Evolutionary conservation across 352 stramenopile species (phyloP), one percentile per base, ranked within the genome.

Genomic region (Globisporangium rhizosaccharum): DNA sequence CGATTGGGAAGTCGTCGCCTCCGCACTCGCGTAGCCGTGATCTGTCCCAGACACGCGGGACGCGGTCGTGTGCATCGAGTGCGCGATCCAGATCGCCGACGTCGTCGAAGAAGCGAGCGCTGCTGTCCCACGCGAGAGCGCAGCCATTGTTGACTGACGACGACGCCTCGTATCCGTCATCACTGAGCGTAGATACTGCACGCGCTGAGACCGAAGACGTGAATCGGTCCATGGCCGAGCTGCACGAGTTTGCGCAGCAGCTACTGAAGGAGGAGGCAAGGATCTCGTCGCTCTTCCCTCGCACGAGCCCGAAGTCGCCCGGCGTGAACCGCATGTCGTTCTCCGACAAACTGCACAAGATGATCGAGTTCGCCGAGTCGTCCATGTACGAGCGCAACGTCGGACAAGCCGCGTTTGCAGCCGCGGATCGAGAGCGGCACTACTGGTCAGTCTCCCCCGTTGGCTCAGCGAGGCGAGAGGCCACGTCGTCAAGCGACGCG

Each of bases 301-400:
- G 56, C 25, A 70, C 68, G 30, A 76, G 63, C 45, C 78, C 76
- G 8, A 76, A 73, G 50, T 83, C 76, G n/a, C 76, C 76, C 26
- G 61, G 73, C n/a, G 65, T 71, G 0, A 81, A 77, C 46, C 71
- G 80, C 23, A 83, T 90, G 74, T 84, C 70, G 18, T 90, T 90
- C 36, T 87, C 77, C 5, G 77, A 88, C 52, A 90, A 88, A 52
- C 63, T 90, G 3, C 80, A 90, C 69, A 86, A 84, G 63, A 90
- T 90, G 80, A 90, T 90, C 55, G 73, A 90, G 62, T 88, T 88
- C 44, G 77, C 77, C 1, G 80, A 90, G 42, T 80, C 76, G 8
- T 85, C 81, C 0, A 86, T 90, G 72, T 80, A 77, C 28, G 73
- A 87, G 30, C 67, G 63, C 17, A 68, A 36, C 33, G 30, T 54